Evolutionary conservation across 805 yeast species (phyloP).

Genomic region (Spathaspora passalidarum): DNA sequence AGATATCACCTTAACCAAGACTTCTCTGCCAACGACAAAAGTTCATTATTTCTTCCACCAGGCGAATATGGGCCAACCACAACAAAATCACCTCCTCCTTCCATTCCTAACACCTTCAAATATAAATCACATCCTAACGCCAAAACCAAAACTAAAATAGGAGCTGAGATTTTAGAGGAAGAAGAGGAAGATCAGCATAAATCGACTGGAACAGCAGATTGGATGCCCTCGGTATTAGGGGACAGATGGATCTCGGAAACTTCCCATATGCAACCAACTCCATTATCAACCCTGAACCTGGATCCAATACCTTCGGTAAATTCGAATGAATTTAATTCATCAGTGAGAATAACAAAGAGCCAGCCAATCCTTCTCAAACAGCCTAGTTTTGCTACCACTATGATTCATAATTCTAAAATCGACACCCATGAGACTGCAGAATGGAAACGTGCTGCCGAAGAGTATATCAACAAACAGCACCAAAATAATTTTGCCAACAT

Average conservation of each 20-base stretch:
- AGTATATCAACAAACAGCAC: conserved; percentile 16
- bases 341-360: conserved; percentile 21
- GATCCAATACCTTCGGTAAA: background rate
- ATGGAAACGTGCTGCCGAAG: conserved; percentile 33
- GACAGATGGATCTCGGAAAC: conserved; percentile 26
- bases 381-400: conserved; percentile 18
- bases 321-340: conserved; percentile 13
- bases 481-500: conserved; percentile 5
- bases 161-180: conserved; percentile 9
- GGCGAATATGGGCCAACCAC: background rate
- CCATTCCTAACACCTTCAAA: conserved; percentile 44
- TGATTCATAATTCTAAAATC: conserved; percentile 28
- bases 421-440: conserved; percentile 23
- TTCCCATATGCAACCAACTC: background rate
- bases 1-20: conserved; percentile 32
- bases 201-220: conserved; percentile 13
- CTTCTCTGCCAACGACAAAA: conserved; percentile 21
- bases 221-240: conserved; percentile 42
- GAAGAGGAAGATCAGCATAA: conserved; percentile 16
- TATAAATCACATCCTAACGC: conserved; percentile 46
- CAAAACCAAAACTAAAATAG: conserved; percentile 32
- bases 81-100: conserved; percentile 15
- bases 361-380: conserved; percentile 4
- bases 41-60: conserved; percentile 5
- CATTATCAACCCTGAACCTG: background rate